A percentile compares a stretch with the other conserved stretches of the same genome.
Conservation (phyloP, 208 protist genomes). For the Phytomonas francai region DNA sequence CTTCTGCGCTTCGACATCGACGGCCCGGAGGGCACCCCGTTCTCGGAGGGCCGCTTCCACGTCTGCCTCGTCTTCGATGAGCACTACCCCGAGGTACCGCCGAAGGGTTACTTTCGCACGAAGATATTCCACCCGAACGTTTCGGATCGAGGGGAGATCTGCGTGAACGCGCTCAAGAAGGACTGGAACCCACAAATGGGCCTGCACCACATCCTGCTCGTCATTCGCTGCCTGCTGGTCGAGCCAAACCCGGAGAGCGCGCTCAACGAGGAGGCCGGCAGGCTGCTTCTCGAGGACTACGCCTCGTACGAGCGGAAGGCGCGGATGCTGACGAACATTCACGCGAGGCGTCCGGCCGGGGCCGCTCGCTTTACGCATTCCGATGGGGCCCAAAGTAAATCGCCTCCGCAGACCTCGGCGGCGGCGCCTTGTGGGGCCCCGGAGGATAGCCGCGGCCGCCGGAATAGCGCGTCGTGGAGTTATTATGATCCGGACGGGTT, state of each 20-base stretch:
- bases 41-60: slow-evolving; percentile 90
- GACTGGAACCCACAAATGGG: slow-evolving; percentile 95
- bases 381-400: no score
- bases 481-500: no score
- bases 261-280: slow-evolving; percentile 97
- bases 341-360: slow-evolving; percentile 41
- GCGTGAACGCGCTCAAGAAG: slow-evolving; percentile 98
- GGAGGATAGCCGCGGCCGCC: no score
- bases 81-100: slow-evolving; percentile 93
- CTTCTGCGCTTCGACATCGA: slow-evolving; percentile 90
- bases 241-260: slow-evolving; percentile 98
- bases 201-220: slow-evolving; percentile 93
- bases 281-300: slow-evolving; percentile 96
- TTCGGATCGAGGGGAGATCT: slow-evolving; percentile 96
- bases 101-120: slow-evolving; percentile 96
- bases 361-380: slow-evolving; percentile 76
- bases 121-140: slow-evolving; percentile 99
- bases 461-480: no score
- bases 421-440: no score
- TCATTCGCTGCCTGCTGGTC: slow-evolving; percentile 96
- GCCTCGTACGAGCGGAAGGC: slow-evolving; percentile 74
- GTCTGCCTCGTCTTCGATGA: slow-evolving; percentile 88
- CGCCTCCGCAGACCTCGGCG: no score
- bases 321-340: slow-evolving; percentile 68
- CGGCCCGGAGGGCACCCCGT: slow-evolving; percentile 95